A percentile compares a stretch with the other conserved stretches of the same genome.
Evolutionary conservation across 1,139 yeast genomes (phyloP).

Genomic region (Citeromyces hawaiiensis): DNA sequence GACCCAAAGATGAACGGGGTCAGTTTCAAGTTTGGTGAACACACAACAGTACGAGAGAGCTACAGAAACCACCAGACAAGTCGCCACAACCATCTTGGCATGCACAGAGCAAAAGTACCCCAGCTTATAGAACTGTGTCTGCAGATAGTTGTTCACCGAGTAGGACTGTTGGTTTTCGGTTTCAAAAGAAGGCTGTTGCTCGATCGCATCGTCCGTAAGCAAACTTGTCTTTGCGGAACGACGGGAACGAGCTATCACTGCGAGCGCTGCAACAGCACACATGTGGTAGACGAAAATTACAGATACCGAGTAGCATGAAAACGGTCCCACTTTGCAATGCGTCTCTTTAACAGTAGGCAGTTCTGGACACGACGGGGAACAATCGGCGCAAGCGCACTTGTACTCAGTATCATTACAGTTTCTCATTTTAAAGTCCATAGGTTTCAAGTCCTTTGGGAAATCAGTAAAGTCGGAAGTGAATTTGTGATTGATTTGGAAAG

Average conservation of each 20-base stretch:
- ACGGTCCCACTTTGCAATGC: conserved; percentile 40
- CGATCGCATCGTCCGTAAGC: conserved; percentile 10
- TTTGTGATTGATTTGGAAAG: conserved; percentile 78
- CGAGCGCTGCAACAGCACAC: conserved; percentile 25
- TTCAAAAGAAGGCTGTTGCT: conserved; percentile 5
- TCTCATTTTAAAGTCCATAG: conserved; percentile 22
- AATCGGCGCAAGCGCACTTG: conserved; percentile 86
- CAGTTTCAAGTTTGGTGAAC: conserved; percentile 50
- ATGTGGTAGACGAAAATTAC: conserved; percentile 39
- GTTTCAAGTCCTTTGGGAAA: conserved; percentile 10
- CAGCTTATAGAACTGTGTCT: conserved; percentile 27
- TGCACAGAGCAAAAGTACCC: conserved; percentile 45
- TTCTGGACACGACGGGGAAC: conserved; percentile 66
- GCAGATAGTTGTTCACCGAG: conserved; percentile 27
- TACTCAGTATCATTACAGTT: conserved; percentile 49
- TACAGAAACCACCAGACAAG: conserved; percentile 28
- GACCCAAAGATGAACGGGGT: conserved; percentile 85
- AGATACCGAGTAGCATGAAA: conserved; percentile 66
- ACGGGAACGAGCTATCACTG: conserved; percentile 2
- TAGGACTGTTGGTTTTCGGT: conserved; percentile 20
- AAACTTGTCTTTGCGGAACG: conserved; percentile 6
- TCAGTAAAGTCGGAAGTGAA: conserved; percentile 24
- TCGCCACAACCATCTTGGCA: conserved; percentile 41
- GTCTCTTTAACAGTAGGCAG: conserved; percentile 30
- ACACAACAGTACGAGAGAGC: conserved; percentile 40